Conservation (phyloP, 2,329 filamentous ascomycete genomes). For the Fusarium albidum region DNA sequence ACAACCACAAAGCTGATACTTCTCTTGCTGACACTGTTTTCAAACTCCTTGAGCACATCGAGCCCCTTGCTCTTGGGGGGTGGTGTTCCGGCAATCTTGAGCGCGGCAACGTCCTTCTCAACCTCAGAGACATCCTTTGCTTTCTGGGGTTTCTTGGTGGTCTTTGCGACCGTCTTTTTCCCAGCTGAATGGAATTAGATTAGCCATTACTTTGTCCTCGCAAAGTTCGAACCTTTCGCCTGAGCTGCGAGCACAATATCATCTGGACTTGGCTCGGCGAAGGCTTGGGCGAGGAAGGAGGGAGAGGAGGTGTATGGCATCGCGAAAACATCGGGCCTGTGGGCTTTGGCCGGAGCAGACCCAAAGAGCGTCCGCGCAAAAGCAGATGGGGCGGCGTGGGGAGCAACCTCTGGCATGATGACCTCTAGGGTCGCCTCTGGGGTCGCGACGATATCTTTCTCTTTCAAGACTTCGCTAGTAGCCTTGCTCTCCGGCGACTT, state of each 20-base stretch:
- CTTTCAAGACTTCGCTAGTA: background rate
- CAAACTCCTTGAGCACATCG: constrained; percentile 83
- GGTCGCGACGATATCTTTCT: background rate
- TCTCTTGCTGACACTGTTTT: constrained; percentile 78
- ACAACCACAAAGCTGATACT: constrained; percentile 92
- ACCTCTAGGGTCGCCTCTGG: background rate
- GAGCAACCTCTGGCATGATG: constrained; percentile 6
- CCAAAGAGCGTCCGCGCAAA: constrained; percentile 65
- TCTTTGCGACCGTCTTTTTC: constrained; percentile 54
- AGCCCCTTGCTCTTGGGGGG: constrained; percentile 78
- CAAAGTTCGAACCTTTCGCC: constrained; percentile 80
- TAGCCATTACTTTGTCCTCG: constrained; percentile 58
- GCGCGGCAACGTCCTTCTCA: constrained; percentile 42
- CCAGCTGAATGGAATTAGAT: constrained; percentile 65
- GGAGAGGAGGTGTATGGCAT: constrained; percentile 61
- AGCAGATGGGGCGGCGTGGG: constrained; percentile 55
- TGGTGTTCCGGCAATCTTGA: constrained; percentile 60
- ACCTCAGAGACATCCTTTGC: constrained; percentile 41
- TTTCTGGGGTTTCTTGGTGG: constrained; percentile 52
- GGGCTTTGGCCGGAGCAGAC: constrained; percentile 45
- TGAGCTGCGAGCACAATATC: constrained; percentile 88
- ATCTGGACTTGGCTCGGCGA: constrained; percentile 89
- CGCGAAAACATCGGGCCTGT: constrained; percentile 46
- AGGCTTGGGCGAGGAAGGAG: constrained; percentile 66
- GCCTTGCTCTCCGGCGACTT: background rate